Base-by-base conservation (phyloP, 345 rosid species). In the Trapa bicornis region DNA sequence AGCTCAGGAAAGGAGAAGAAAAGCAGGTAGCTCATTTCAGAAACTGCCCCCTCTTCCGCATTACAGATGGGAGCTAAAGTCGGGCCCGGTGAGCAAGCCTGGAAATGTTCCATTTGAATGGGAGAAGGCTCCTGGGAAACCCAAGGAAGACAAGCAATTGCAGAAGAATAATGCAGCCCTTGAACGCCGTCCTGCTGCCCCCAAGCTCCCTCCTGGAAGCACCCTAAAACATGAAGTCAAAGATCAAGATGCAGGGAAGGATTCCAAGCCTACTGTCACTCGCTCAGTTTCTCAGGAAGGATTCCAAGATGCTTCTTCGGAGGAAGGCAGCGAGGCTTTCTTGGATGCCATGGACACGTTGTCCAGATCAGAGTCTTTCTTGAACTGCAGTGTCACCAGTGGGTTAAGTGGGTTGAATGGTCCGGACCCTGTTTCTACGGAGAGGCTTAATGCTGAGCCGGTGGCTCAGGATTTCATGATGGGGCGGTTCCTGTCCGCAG, bases 121-220 rank as follows among this genome's bases (percentile, higher is more conserved):
- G 98, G 98, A 90, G 70, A 82, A 80, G 69, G 70, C 74, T 47
- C 98, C 98, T 0, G 98, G 98, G 61, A 87, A 77, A 65, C 94
- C 97, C 9, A 93, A 88, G 75, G 74, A 80, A 73, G 88, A 78
- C 75, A 75, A 63, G 45, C 79, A 77, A 75, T 75, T 68, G 69
- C 79, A 22, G 29, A 22, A 37, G 50, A 43, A 32, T 47, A 47
- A 2, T 67, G 69, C 71, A 7, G 38, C 33, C 61, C 70, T 47
- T 45, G 69, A 73, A 5, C 71, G 67, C 72, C 70, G 76, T 71
- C 84, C 80, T 65, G 54, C 65, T 61, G 83, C 76, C 65, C 98
- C 98, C 35, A 88, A 83, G 81, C 93, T 79, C 84, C 98, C 98
- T 47, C 98, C 97, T 42, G 96, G 96, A 67, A 82, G 91, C 73